A percentile compares a stretch with the other conserved stretches of the same genome.
Conservation (phyloP, 768 basidiomycete genomes). For the Mrakia hoshinonis region DNA sequence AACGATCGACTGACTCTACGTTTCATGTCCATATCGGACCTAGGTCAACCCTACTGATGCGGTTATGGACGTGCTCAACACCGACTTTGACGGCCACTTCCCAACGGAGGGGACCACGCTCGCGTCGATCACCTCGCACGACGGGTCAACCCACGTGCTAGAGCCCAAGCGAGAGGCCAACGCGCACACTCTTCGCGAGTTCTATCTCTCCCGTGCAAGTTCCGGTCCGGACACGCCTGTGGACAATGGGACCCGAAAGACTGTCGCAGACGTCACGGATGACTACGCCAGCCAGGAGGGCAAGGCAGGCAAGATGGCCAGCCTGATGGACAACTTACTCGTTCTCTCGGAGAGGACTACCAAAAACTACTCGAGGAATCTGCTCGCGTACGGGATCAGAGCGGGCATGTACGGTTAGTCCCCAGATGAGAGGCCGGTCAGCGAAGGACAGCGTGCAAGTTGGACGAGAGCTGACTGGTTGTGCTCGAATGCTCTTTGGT, state of each 20-base stretch:
- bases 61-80: slow-evolving; percentile 30
- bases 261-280: neutral
- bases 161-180: too few relatives aligned
- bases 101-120: slow-evolving; percentile 8
- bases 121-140: neutral
- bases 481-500: too few relatives aligned
- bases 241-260: neutral
- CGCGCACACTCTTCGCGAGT: neutral
- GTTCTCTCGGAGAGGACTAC: slow-evolving; percentile 48
- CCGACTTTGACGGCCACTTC: slow-evolving; percentile 22
- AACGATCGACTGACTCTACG: neutral
- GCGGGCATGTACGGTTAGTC: slow-evolving; percentile 49
- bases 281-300: slow-evolving; percentile 1
- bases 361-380: slow-evolving; percentile 49
- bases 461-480: too few relatives aligned
- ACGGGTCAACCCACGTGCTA: neutral
- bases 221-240: neutral
- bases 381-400: slow-evolving; percentile 54
- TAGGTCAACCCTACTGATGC: slow-evolving; percentile 27
- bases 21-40: neutral
- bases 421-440: too few relatives aligned
- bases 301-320: neutral
- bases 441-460: too few relatives aligned
- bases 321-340: slow-evolving; percentile 33
- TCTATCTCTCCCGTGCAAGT: neutral